A percentile compares a stretch with the other conserved stretches of the same genome.
These are phyloP conservation scores for Penicillium subrubescens DNA, from an alignment of 495 filamentous ascomycete genomes.

Conservation along the genomic window DNA sequence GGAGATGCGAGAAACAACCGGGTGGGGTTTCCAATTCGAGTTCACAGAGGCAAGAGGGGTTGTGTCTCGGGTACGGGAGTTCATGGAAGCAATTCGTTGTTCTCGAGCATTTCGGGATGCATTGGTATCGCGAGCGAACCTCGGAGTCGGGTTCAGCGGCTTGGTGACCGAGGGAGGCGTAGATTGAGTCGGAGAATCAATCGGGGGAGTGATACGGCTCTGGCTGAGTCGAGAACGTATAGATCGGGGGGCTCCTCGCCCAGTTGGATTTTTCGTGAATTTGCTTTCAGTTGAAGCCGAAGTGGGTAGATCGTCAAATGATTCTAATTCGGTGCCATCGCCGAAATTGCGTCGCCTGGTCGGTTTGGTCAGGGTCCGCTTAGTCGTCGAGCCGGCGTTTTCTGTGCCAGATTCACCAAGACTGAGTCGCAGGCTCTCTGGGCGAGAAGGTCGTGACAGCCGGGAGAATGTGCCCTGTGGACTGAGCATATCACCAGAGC, in stretches of 20 bases:
- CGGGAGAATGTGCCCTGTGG: slow-evolving; percentile 53
- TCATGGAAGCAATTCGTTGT: slow-evolving; percentile 65
- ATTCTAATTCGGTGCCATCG: slow-evolving; percentile 87
- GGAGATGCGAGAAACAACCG: slow-evolving; percentile 60
- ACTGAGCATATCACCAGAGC: slow-evolving; percentile 51
- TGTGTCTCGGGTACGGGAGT: slow-evolving; percentile 44
- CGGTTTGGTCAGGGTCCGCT: slow-evolving; percentile 72
- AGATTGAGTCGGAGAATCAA: slow-evolving; percentile 57
- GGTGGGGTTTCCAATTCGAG: slow-evolving; percentile 79
- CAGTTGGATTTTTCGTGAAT: slow-evolving; percentile 78
- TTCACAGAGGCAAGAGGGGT: slow-evolving; percentile 65
- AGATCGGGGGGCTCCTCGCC: slow-evolving; percentile 67
- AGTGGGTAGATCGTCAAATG: slow-evolving; percentile 93
- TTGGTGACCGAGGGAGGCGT: slow-evolving; percentile 53
- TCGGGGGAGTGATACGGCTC: slow-evolving; percentile 42
- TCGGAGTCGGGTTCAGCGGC: slow-evolving; percentile 60
- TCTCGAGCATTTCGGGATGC: slow-evolving; percentile 89
- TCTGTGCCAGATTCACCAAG: slow-evolving; percentile 49
- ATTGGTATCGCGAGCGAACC: slow-evolving; percentile 92
- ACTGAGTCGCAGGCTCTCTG: slow-evolving; percentile 46
- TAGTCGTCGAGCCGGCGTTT: slow-evolving; percentile 49
- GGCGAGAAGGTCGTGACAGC: slow-evolving; percentile 47
- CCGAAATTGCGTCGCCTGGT: slow-evolving; percentile 78
- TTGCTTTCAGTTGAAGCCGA: slow-evolving; percentile 78
- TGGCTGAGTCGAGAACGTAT: slow-evolving; percentile 63